Evolutionary conservation across 768 basidiomycete species (phyloP).

Genomic region (Dendrothele bispora): DNA sequence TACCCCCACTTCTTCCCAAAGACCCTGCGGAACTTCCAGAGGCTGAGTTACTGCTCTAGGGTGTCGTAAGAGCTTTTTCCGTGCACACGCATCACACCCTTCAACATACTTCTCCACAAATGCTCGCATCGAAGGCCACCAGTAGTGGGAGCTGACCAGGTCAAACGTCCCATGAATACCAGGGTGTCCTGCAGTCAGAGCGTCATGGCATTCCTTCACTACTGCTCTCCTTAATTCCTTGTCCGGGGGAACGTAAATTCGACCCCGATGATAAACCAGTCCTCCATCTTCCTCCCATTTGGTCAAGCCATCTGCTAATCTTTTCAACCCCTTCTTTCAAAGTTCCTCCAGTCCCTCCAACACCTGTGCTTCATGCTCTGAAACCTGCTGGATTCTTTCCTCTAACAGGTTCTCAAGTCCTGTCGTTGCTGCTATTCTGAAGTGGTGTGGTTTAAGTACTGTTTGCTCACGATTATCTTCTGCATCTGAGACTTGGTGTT

Average conservation of each 20-base stretch:
- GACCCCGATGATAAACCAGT: neutral
- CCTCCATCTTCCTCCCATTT: constrained; percentile 1
- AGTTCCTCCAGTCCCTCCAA: neutral
- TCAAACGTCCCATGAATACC: constrained; percentile 23
- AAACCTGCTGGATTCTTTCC: no score
- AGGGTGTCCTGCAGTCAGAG: constrained; percentile 23
- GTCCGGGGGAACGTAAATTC: constrained; percentile 16
- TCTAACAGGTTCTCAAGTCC: no score
- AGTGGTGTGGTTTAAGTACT: neutral
- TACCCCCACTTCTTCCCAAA: constrained; percentile 19
- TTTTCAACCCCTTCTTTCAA: neutral
- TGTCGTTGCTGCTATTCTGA: no score
- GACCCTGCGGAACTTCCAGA: constrained; percentile 3
- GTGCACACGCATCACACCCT: constrained; percentile 24
- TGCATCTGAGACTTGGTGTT: neutral
- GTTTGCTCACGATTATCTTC: neutral
- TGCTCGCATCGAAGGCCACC: constrained; percentile 19
- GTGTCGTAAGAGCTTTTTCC: neutral
- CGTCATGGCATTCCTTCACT: constrained; percentile 22
- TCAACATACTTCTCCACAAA: constrained; percentile 23
- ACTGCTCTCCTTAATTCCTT: constrained; percentile 10
- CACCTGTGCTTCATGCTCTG: neutral
- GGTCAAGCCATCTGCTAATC: neutral
- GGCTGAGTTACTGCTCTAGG: neutral
- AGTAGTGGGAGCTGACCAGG: constrained; percentile 19